Conservation (phyloP, 768 basidiomycete genomes). For the Hortiboletus campestris region DNA sequence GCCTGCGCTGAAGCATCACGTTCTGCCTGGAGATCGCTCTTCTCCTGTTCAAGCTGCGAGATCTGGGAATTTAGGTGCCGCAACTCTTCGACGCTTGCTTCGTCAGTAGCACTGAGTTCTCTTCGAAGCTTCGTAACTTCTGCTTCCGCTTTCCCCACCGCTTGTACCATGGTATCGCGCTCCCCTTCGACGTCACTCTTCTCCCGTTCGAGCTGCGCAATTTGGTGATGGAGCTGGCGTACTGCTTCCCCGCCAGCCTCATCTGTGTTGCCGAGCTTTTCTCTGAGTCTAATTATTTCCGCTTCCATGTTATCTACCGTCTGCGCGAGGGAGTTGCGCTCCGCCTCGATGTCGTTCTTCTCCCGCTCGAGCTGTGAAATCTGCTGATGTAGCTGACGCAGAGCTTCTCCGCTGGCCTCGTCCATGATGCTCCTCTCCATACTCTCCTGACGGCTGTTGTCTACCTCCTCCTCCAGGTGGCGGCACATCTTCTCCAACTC, state of each 20-base stretch:
- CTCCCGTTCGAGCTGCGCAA: constrained; percentile 68
- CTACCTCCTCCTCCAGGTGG: constrained; percentile 82
- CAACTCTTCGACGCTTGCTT: not conserved
- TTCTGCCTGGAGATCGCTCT: not conserved
- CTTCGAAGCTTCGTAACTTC: not conserved
- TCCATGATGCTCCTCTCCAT: constrained; percentile 83
- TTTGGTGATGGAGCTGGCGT: constrained; percentile 70
- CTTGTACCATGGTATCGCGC: constrained; percentile 37
- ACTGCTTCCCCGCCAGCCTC: too few species aligned
- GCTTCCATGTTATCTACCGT: constrained; percentile 45
- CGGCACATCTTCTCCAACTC: constrained; percentile 70
- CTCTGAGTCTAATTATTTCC: constrained; percentile 65
- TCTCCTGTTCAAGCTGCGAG: not conserved
- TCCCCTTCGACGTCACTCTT: constrained; percentile 48
- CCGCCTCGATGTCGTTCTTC: constrained; percentile 46
- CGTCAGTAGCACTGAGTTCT: not conserved
- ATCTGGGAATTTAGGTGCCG: not conserved
- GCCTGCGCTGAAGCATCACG: not conserved
- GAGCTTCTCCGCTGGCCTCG: constrained; percentile 72
- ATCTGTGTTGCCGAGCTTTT: constrained; percentile 62
- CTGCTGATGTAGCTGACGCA: constrained; percentile 76
- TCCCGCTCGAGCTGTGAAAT: constrained; percentile 76
- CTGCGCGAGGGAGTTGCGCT: constrained; percentile 41
- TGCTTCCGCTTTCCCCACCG: not conserved
- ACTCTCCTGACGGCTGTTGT: constrained; percentile 77